phyloP scores from a whole-genome alignment of 2,329 filamentous ascomycete genomes.

The Claviceps quebecensis region DNA sequence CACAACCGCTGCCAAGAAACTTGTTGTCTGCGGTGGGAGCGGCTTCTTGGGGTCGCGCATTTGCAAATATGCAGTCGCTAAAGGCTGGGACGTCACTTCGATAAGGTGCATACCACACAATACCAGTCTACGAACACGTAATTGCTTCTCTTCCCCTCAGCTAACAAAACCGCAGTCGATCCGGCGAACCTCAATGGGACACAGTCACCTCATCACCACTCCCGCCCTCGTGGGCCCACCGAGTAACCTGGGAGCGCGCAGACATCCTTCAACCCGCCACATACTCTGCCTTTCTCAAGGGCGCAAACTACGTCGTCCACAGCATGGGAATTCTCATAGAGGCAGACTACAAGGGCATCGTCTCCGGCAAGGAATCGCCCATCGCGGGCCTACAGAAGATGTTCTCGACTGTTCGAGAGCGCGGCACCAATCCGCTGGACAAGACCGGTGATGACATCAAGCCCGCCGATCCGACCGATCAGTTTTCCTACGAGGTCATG shows the following conservation, averaged over 20 bases:
- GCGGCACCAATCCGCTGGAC: constrained; percentile 57
- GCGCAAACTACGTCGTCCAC: constrained; percentile 78
- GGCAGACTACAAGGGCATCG: constrained; percentile 90
- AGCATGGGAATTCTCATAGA: constrained; percentile 92
- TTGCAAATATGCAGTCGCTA: constrained; percentile 72
- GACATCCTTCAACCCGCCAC: constrained; percentile 74
- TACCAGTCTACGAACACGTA: not conserved
- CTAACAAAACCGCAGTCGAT: constrained; percentile 47
- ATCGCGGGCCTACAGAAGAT: constrained; percentile 63
- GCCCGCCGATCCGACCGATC: constrained; percentile 52
- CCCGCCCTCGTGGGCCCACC: constrained; percentile 66
- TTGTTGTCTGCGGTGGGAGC: constrained; percentile 87
- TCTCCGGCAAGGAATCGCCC: constrained; percentile 74
- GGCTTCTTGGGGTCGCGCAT: constrained; percentile 83
- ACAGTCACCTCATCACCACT: constrained; percentile 55
- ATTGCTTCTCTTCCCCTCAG: not conserved
- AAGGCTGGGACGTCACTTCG: constrained; percentile 86
- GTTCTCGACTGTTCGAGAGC: constrained; percentile 53
- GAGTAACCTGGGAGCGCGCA: constrained; percentile 75
- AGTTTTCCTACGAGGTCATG: constrained; percentile 94
- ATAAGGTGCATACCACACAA: constrained; percentile 49
- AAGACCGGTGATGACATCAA: constrained; percentile 46
- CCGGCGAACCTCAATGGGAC: constrained; percentile 78
- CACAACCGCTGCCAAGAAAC: constrained; percentile 45
- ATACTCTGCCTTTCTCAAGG: constrained; percentile 62